A percentile compares a stretch with the other conserved stretches of the same genome.
Conservation (phyloP, 177 flowering plant genomes). For the Vitis hybrid region DNA sequence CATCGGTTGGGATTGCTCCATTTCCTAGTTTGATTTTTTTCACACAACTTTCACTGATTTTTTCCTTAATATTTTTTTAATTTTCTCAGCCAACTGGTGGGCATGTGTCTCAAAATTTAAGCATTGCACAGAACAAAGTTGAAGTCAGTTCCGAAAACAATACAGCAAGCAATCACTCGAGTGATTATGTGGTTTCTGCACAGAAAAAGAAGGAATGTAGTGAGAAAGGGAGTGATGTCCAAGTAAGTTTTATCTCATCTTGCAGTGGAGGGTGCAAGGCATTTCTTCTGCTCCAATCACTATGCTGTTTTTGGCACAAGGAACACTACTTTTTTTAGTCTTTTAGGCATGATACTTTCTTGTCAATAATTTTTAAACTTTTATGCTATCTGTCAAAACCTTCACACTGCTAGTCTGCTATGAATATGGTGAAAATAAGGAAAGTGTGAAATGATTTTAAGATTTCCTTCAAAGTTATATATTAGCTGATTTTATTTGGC, state of each 20-base stretch:
- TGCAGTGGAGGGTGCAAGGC: neutral
- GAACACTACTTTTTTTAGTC: neutral
- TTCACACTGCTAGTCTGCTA: too few species aligned
- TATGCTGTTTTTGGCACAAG: neutral
- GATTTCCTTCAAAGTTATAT: neutral
- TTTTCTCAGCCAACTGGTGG: slow-evolving; percentile 19
- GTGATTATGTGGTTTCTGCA: slow-evolving; percentile 22
- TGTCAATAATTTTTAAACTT: neutral
- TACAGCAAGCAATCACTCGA: slow-evolving; percentile 28
- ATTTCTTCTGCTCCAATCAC: neutral
- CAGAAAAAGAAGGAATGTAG: slow-evolving; percentile 23
- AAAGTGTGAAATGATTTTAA: neutral
- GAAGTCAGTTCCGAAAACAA: slow-evolving; percentile 32
- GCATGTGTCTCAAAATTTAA: slow-evolving; percentile 21
- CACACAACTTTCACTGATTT: neutral
- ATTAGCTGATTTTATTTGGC: neutral
- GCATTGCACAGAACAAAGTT: slow-evolving; percentile 9
- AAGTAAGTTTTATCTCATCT: slow-evolving; percentile 23
- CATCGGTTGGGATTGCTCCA: neutral
- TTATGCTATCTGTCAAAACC: too few species aligned
- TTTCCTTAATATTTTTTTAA: neutral
- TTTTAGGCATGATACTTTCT: neutral
- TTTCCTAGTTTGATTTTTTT: neutral
- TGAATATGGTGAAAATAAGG: neutral
- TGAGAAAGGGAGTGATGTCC: slow-evolving; percentile 38